These are phyloP conservation scores for Dipodascus albidus DNA, from an alignment of 805 yeast genomes.

Conservation along the genomic window DNA sequence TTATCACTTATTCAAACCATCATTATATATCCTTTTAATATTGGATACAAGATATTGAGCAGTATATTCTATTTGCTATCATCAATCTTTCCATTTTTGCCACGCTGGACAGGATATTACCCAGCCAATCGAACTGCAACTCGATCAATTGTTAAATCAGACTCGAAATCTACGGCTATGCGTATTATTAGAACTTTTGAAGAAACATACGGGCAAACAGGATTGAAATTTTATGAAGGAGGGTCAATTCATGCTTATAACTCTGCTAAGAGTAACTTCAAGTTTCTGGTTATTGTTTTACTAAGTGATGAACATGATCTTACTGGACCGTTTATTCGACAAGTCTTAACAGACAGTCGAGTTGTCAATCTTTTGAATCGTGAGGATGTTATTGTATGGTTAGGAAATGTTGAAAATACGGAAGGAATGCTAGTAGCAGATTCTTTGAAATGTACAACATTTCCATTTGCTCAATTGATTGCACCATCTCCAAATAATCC, in stretches of 20 bases:
- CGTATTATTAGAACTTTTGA: slow-evolving; percentile 42
- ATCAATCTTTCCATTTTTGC: slow-evolving; percentile 28
- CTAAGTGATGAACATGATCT: slow-evolving; percentile 65
- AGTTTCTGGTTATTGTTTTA: slow-evolving; percentile 62
- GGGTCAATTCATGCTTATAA: slow-evolving; percentile 74
- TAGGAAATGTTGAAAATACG: slow-evolving; percentile 69
- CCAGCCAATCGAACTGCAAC: slow-evolving; percentile 30
- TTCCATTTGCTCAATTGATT: slow-evolving; percentile 75
- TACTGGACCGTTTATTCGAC: slow-evolving; percentile 38
- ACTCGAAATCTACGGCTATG: slow-evolving; percentile 44
- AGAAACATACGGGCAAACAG: slow-evolving; percentile 27
- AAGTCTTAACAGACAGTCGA: slow-evolving; percentile 36
- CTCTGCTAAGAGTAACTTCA: slow-evolving; percentile 54
- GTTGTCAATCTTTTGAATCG: slow-evolving; percentile 38
- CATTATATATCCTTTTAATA: slow-evolving; percentile 25
- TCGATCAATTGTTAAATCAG: slow-evolving; percentile 26
- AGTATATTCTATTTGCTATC: slow-evolving; percentile 20
- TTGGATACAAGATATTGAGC: slow-evolving; percentile 22
- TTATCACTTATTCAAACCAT: slow-evolving; percentile 22
- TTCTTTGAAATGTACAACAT: slow-evolving; percentile 54
- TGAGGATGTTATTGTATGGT: slow-evolving; percentile 64
- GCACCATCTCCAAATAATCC: slow-evolving; percentile 37
- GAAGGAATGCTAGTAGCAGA: slow-evolving; percentile 80
- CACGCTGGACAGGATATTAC: slow-evolving; percentile 26
- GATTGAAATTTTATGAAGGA: slow-evolving; percentile 44